Evolutionary conservation across 345 rosid species (phyloP), one percentile per base, ranked within the genome.

Genomic region (Syzygium oleosum): DNA sequence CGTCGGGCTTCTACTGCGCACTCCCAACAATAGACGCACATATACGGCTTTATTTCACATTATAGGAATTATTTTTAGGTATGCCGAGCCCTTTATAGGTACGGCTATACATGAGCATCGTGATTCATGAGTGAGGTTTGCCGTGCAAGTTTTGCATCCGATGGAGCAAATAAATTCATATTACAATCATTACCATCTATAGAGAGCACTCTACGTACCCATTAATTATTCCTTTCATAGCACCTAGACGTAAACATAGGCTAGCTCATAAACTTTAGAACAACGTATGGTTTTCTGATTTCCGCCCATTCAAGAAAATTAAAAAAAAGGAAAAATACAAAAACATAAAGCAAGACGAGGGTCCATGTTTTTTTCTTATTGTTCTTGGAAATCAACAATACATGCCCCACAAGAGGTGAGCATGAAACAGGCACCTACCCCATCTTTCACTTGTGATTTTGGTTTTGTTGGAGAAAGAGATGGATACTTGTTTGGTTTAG

Each of bases 131-230:
- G 49, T 19, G 68, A 46, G n/a, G 63, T 85, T 86, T 88, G 88
- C 51, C 92, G 86, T 88, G 92, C 90, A 88, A 91, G 90, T 88
- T 89, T 87, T 23, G 52, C 87, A 85, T 85, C 51, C n/a, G 46
- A 21, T 0, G 41, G 77, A 23, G 68, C 25, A 56, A 27, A 54
- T 31, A 8, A 49, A 43, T 86, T 4, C 79, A 86, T 61, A 56
- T 34, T 46, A 73, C 38, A 38, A 73, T 38, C 49, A 73, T 73
- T 9, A 19, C 49, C 83, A 38, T 38, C 46, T 19, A 19, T 10
- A 19, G 15, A 73, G 83, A 73, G 27, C 83, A 38, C 49, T 73
- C 49, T 8, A 19, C n/a, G n/a, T n/a, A n/a, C 49, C 46, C 5
- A 38, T 38, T 9, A 49, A 34, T 73, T 73, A 19, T 38, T 19